Conservation (phyloP, 2,329 filamentous ascomycete species). For the Fusarium sp. region DNA sequence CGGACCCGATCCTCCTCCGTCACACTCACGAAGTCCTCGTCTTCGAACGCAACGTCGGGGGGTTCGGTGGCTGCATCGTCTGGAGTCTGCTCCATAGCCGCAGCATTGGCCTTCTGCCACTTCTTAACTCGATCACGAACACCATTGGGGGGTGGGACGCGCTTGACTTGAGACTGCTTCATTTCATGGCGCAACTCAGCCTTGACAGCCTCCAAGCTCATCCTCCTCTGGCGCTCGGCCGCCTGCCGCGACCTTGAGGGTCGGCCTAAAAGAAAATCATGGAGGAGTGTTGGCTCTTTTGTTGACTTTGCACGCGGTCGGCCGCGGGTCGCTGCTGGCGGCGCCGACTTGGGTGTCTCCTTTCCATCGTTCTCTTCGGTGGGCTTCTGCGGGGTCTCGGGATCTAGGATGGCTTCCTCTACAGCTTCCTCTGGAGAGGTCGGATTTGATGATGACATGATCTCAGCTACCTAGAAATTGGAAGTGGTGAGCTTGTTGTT, state of each 20-base stretch:
- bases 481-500: conserved; percentile 31
- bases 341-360: conserved; percentile 57
- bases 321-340: conserved; percentile 51
- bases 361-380: conserved; percentile 31
- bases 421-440: conserved; percentile 43
- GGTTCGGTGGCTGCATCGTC: conserved; percentile 67
- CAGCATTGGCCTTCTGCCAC: conserved; percentile 85
- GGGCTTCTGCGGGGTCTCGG: conserved; percentile 38
- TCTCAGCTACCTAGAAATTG: conserved; percentile 37
- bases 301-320: conserved; percentile 53
- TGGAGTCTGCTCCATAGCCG: conserved; percentile 66
- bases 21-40: conserved; percentile 67
- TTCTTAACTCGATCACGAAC: conserved; percentile 82
- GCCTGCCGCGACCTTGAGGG: conserved; percentile 66
- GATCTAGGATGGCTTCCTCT: conserved; percentile 38
- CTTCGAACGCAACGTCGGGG: conserved; percentile 69
- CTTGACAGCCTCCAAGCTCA: conserved; percentile 70
- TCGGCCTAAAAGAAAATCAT: conserved; percentile 68
- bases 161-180: conserved; percentile 68
- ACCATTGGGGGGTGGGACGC: conserved; percentile 70
- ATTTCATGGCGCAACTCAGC: conserved; percentile 63
- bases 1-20: conserved; percentile 70
- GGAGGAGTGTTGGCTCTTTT: conserved; percentile 60
- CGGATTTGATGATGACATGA: conserved; percentile 46
- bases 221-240: conserved; percentile 63